Percentiles rank a stretch among this genome's conserved stretches.
phyloP scores from a whole-genome alignment of 441 rosid genomes.

The Biscutella auriculata region DNA sequence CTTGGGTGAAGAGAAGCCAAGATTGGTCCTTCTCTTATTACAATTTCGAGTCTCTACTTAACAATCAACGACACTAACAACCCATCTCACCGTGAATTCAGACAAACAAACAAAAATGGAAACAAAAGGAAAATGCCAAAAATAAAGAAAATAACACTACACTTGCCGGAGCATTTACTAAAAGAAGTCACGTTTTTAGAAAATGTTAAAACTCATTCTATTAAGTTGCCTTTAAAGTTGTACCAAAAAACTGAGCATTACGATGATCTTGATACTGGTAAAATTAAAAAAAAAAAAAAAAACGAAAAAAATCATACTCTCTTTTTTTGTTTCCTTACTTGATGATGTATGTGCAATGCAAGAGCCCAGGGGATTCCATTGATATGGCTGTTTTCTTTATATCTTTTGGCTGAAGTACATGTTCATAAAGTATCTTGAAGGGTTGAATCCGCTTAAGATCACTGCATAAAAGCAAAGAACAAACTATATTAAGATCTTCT shows the following conservation, averaged over 20 bases:
- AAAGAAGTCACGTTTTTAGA: neutral
- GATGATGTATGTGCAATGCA: slow-evolving; percentile 21
- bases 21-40: no score
- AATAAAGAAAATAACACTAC: neutral
- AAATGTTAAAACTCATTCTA: slow-evolving; percentile 12
- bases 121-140: neutral
- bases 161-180: slow-evolving; percentile 1
- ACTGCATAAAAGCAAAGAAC: slow-evolving; percentile 37
- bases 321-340: slow-evolving; percentile 8
- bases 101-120: neutral
- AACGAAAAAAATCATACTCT: slow-evolving; percentile 3
- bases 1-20: no score
- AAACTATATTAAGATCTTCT: neutral
- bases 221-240: slow-evolving; percentile 7
- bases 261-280: neutral
- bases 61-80: no score
- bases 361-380: slow-evolving; percentile 5
- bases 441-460: slow-evolving; percentile 89
- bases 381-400: slow-evolving; percentile 26
- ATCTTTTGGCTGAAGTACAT: slow-evolving; percentile 72
- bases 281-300: neutral
- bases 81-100: neutral
- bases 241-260: slow-evolving; percentile 9
- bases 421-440: slow-evolving; percentile 92
- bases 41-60: no score